Percentiles rank a stretch among this genome's conserved stretches.
phyloP scores from a whole-genome alignment of 495 filamentous ascomycete species.

The Penicillium antarcticum region DNA sequence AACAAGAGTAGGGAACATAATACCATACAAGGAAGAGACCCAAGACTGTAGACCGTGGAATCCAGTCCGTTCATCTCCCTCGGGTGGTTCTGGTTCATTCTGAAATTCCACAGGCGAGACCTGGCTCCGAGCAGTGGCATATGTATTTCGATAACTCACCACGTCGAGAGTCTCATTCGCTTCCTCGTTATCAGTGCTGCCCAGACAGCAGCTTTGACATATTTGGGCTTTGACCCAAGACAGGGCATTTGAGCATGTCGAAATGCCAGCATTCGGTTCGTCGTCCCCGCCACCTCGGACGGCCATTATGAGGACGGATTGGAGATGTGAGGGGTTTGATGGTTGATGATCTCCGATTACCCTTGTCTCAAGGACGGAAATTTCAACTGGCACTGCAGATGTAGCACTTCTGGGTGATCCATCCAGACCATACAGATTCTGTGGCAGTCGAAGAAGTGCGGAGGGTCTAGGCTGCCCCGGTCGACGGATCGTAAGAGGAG shows the following conservation, averaged over 20 bases:
- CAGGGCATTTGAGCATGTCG: background rate
- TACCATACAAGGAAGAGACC: constrained; percentile 3
- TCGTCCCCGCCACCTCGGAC: background rate
- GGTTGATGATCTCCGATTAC: background rate
- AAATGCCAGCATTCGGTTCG: background rate
- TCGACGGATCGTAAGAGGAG: background rate
- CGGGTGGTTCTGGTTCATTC: background rate
- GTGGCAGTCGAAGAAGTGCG: constrained; percentile 3
- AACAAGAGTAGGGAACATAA: background rate
- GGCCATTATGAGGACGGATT: background rate
- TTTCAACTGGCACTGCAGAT: background rate
- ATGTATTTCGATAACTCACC: constrained; percentile 25
- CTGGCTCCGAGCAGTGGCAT: constrained; percentile 26
- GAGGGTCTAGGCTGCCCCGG: background rate
- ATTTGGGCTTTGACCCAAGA: constrained; percentile 11
- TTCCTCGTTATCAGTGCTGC: background rate
- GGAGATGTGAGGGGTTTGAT: constrained; percentile 1
- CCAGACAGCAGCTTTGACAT: constrained; percentile 20
- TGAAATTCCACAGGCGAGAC: constrained; percentile 7
- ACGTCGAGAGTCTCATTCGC: constrained; percentile 6
- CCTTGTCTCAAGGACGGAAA: background rate
- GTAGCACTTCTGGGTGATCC: background rate
- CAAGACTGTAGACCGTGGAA: background rate
- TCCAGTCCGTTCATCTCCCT: background rate
- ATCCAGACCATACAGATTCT: constrained; percentile 4